Evolutionary conservation across 129 eudicot genomes (phyloP).

Genomic region (Sambucus nigra): DNA sequence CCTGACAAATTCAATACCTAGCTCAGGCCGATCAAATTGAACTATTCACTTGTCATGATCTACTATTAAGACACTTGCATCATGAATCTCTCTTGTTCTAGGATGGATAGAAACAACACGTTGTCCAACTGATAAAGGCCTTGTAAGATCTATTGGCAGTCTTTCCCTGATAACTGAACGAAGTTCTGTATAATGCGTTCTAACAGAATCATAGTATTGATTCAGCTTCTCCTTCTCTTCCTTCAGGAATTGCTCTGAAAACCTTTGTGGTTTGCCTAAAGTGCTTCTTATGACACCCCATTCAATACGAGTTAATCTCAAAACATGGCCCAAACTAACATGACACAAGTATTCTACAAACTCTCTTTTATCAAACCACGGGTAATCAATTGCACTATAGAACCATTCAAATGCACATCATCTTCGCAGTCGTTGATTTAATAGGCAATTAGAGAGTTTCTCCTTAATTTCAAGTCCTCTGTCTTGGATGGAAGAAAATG

Average conservation of each 20-base stretch:
- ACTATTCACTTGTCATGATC: conserved; percentile 50
- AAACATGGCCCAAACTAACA: conserved; percentile 60
- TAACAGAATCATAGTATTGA: conserved; percentile 55
- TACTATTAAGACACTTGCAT: conserved; percentile 56
- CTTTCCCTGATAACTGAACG: conserved; percentile 50
- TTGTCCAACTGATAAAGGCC: conserved; percentile 57
- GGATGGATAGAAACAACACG: conserved; percentile 73
- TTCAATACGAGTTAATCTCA: conserved; percentile 59
- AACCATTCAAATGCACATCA: conserved; percentile 74
- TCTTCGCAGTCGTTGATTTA: conserved; percentile 28
- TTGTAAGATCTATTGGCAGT: conserved; percentile 52
- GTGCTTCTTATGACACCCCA: conserved; percentile 78
- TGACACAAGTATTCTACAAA: conserved; percentile 56
- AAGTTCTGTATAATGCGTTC: conserved; percentile 48
- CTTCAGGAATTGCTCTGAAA: conserved; percentile 37
- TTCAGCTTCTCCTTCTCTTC: conserved; percentile 53
- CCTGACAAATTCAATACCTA: conserved; percentile 61
- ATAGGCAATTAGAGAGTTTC: conserved; percentile 36
- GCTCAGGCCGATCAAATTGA: conserved; percentile 58
- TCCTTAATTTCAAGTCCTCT: conserved; percentile 21
- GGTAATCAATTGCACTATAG: conserved; percentile 72
- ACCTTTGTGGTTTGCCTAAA: conserved; percentile 64
- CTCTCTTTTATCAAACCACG: conserved; percentile 69
- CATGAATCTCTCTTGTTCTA: conserved; percentile 55
- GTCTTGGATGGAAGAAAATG: too few species aligned